A percentile compares a stretch with the other conserved stretches of the same genome.
Evolutionary conservation across 176 grass and related monocot genomes (phyloP).

Genomic region (Hyparrhenia diplandra): DNA sequence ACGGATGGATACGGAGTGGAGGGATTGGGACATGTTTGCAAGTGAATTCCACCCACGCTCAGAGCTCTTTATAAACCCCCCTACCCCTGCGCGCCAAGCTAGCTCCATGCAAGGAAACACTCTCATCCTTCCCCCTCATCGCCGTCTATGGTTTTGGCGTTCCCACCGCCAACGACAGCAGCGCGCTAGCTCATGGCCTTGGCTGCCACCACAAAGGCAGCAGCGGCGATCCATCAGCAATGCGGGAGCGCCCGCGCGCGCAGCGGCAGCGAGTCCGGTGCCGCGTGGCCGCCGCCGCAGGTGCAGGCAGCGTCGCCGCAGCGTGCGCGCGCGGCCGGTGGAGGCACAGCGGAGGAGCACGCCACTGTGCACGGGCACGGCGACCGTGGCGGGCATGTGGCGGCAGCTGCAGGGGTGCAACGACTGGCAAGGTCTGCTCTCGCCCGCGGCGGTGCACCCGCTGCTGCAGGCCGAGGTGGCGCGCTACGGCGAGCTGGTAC

Average conservation of each 20-base stretch:
- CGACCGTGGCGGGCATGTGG: constrained; percentile 53
- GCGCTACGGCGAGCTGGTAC: constrained; percentile 66
- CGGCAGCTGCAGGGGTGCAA: constrained; percentile 58
- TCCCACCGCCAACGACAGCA: constrained; percentile 10
- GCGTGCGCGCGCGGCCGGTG: neutral
- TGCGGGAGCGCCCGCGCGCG: neutral
- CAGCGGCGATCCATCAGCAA: neutral
- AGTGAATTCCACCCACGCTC: neutral
- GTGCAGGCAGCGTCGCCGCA: neutral
- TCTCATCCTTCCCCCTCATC: neutral
- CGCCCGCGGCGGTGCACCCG: constrained; percentile 28
- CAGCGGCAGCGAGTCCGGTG: neutral
- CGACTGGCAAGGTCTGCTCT: constrained; percentile 49
- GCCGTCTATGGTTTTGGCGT: constrained; percentile 34
- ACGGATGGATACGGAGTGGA: no score
- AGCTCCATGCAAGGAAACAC: neutral
- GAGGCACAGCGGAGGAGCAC: no score
- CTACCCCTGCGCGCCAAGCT: neutral
- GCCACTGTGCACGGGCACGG: no score
- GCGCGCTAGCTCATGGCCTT: constrained; percentile 37
- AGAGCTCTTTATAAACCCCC: constrained; percentile 20
- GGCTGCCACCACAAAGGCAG: neutral
- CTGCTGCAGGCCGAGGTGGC: constrained; percentile 51
- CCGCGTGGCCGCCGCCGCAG: neutral
- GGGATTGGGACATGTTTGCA: no score